Percentiles rank a stretch among this genome's conserved stretches.
These are phyloP conservation scores for Plasmodium yoelii DNA, from an alignment of 169 alveolate genomes.

Conservation along the genomic window DNA sequence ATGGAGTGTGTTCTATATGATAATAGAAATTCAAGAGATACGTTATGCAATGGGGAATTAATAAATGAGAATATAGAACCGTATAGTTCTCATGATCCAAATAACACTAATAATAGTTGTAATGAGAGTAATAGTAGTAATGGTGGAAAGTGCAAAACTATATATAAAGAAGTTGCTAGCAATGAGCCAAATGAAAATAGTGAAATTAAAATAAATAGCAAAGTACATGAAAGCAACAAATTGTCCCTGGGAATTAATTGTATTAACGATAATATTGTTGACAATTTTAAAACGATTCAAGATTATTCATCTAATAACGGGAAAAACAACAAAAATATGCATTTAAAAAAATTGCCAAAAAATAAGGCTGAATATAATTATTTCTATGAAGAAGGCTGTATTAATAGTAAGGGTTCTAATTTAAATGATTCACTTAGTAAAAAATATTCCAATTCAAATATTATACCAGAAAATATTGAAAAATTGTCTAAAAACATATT, in stretches of 20 bases:
- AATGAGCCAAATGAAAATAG: slow-evolving; percentile 17
- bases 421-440: slow-evolving; percentile 1
- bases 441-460: slow-evolving; percentile 19
- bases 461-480: slow-evolving; percentile 14
- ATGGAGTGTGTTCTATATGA: slow-evolving; percentile 67
- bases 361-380: slow-evolving; percentile 27
- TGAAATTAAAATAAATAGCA: slow-evolving; percentile 23
- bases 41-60: slow-evolving; percentile 23
- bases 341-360: slow-evolving; percentile 36
- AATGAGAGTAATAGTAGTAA: neutral
- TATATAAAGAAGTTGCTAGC: neutral
- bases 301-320: slow-evolving; percentile 17
- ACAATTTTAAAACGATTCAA: slow-evolving; percentile 37
- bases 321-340: slow-evolving; percentile 24
- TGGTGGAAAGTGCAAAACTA: slow-evolving; percentile 5
- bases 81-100: slow-evolving; percentile 6
- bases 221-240: slow-evolving; percentile 20
- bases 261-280: slow-evolving; percentile 34
- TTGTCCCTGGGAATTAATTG: neutral
- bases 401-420: slow-evolving; percentile 2
- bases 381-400: slow-evolving; percentile 36
- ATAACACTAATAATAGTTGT: neutral
- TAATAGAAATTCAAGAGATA: slow-evolving; percentile 18
- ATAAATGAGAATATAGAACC: slow-evolving; percentile 8
- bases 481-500: neutral